Conservation (phyloP, 208 protist genomes). For the Leishmania tropica region DNA sequence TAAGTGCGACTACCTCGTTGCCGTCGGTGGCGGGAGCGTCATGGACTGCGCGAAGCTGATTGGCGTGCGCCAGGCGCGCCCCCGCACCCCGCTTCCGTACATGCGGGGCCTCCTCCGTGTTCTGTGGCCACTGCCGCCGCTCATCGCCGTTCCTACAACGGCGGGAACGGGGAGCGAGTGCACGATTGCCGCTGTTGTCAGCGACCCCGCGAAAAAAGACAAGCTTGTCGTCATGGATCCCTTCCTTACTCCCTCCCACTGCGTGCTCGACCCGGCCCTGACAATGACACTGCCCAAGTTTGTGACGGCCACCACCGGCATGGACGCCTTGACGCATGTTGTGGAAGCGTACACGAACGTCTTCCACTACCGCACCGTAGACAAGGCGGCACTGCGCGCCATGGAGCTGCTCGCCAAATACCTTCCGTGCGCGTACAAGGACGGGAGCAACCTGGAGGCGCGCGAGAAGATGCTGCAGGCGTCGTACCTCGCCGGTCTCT, state of each 20-base stretch:
- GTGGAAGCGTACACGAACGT: constrained; percentile 78
- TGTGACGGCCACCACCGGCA: constrained; percentile 78
- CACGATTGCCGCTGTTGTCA: constrained; percentile 82
- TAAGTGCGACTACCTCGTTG: constrained; percentile 69
- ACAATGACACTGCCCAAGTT: constrained; percentile 71
- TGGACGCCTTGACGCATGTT: constrained; percentile 86
- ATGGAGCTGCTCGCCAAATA: constrained; percentile 61
- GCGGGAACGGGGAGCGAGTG: constrained; percentile 89
- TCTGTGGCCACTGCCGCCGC: constrained; percentile 45
- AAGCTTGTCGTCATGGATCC: constrained; percentile 75
- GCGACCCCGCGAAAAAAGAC: constrained; percentile 39
- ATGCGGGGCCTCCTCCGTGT: constrained; percentile 57
- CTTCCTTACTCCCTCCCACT: constrained; percentile 64
- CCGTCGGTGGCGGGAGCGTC: constrained; percentile 83
- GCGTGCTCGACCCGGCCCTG: constrained; percentile 81
- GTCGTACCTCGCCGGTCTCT: constrained; percentile 78
- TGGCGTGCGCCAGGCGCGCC: constrained; percentile 56
- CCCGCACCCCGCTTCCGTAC: constrained; percentile 41
- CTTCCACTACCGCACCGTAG: constrained; percentile 50
- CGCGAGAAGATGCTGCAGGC: constrained; percentile 77
- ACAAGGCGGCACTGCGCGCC: constrained; percentile 44
- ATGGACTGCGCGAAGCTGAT: constrained; percentile 90
- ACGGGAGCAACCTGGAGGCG: constrained; percentile 47
- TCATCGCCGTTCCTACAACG: constrained; percentile 83
- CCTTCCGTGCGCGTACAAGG: constrained; percentile 51